Evolutionary conservation across 306 rosid species (phyloP), one percentile per base, ranked within the genome.

Genomic region (Chamaecrista fasciculata): DNA sequence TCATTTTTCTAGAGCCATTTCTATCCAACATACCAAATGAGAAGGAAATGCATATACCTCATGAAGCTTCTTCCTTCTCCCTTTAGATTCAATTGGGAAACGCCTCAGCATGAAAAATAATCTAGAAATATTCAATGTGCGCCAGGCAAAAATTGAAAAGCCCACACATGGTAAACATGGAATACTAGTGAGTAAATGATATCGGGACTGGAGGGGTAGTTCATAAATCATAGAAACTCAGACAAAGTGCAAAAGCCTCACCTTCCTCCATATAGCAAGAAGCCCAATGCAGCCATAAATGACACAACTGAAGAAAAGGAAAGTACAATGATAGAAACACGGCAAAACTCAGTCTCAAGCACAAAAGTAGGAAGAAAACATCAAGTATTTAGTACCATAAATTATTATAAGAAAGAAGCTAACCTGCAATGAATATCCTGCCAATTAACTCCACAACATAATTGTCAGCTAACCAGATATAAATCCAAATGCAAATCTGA

Each of bases 231-330:
- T 69, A 67, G 68, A 61, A 71, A 50, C 33, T n/a, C 20, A 53
- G 59, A 19, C 46, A 72, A 49, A 26, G 72, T 55, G 62, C 23
- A 56, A 71, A 81, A 78, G 23, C 64, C 92, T 87, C 71, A 94
- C 99, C 96, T 91, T 85, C 99, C 99, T 69, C 99, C 99, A 28
- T 86, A 94, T 6, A 91, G 36, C 91, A 94, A 82, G 89, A 94
- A 94, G 72, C 99, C 97, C 67, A 85, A 67, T 57, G 99, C 97
- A 73, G 95, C 97, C 43, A 94, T 42, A 70, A 88, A 91, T 43
- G 99, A 94, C 70, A 91, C 86, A 67, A 66, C 99, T 94, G 95
- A 55, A 44, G 42, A 33, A 68, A 63, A 65, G 26, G 11, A 48
- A 62, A 43, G 11, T 19, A 34, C 42, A 28, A 28, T 2, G 4